Evolutionary conservation across 306 rosid genomes (phyloP).

Genomic region (Echinosophora koreensis): DNA sequence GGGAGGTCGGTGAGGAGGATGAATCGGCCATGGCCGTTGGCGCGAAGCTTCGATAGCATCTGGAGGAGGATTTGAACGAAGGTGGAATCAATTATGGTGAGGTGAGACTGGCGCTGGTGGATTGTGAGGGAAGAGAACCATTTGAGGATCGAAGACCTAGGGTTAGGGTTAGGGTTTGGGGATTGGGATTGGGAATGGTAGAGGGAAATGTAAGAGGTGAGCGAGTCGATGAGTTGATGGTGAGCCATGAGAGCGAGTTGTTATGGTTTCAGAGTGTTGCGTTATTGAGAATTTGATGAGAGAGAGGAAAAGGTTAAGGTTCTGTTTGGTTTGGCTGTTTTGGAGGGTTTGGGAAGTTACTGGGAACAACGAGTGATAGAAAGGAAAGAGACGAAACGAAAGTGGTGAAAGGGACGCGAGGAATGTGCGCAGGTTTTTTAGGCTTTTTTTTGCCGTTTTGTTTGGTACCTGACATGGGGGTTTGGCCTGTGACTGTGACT

Average conservation of each 20-base stretch:
- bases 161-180: constrained; percentile 36
- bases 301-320: neutral
- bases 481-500: neutral
- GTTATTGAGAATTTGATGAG: neutral
- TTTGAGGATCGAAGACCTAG: constrained; percentile 70
- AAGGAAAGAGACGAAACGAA: neutral
- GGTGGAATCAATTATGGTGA: constrained; percentile 65
- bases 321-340: neutral
- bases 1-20: constrained; percentile 84
- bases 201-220: constrained; percentile 88
- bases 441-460: neutral
- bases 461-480: neutral
- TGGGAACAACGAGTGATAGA: neutral
- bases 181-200: constrained; percentile 64
- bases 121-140: constrained; percentile 82
- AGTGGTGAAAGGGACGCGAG: neutral
- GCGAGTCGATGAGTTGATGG: constrained; percentile 80
- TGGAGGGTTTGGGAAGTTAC: neutral
- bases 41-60: constrained; percentile 65
- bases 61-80: constrained; percentile 72
- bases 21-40: constrained; percentile 72
- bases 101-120: constrained; percentile 79
- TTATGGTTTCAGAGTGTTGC: neutral
- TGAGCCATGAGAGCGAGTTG: constrained; percentile 61
- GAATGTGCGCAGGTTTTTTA: neutral